Percentiles rank a stretch among this genome's conserved stretches.
phyloP scores from a whole-genome alignment of 2,329 filamentous ascomycete genomes.

The Lomentospora prolificans region DNA sequence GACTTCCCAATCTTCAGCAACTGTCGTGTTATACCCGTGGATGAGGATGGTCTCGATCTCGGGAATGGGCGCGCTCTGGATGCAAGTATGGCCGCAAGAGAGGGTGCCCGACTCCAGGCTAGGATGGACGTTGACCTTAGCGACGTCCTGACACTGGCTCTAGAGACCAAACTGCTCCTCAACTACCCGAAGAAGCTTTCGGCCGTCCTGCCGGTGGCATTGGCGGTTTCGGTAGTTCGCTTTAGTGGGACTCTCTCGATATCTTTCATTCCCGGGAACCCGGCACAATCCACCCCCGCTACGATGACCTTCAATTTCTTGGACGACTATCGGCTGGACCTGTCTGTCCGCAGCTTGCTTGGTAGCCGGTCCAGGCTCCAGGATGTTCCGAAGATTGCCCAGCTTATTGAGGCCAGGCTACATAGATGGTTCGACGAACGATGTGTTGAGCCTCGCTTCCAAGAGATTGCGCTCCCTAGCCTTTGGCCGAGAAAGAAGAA shows the following conservation, averaged over 20 bases:
- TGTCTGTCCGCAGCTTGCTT: slow-evolving; percentile 69
- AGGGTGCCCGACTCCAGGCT: slow-evolving; percentile 75
- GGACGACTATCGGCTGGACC: slow-evolving; percentile 76
- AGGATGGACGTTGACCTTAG: slow-evolving; percentile 95
- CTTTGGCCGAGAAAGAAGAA: slow-evolving; percentile 81
- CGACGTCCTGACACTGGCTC: slow-evolving; percentile 87
- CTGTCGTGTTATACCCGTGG: slow-evolving; percentile 86
- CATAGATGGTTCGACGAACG: slow-evolving; percentile 85
- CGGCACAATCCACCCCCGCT: slow-evolving; percentile 61
- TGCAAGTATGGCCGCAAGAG: slow-evolving; percentile 40
- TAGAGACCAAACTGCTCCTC: slow-evolving; percentile 87
- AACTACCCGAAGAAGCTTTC: slow-evolving; percentile 90
- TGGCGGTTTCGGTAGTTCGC: slow-evolving; percentile 83
- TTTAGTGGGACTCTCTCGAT: slow-evolving; percentile 93
- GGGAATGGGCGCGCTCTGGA: slow-evolving; percentile 41
- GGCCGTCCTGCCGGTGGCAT: slow-evolving; percentile 81
- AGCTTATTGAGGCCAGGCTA: slow-evolving; percentile 68
- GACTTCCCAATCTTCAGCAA: slow-evolving; percentile 99
- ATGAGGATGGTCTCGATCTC: slow-evolving; percentile 61
- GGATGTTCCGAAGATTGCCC: slow-evolving; percentile 81
- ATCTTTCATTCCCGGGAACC: slow-evolving; percentile 75
- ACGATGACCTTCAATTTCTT: slow-evolving; percentile 93
- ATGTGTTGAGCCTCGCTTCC: slow-evolving; percentile 75
- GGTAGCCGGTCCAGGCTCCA: slow-evolving; percentile 72
- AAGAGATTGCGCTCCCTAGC: slow-evolving; percentile 74